phyloP scores from a whole-genome alignment of 176 grass and related monocot genomes.

The Oryza coarctata region DNA sequence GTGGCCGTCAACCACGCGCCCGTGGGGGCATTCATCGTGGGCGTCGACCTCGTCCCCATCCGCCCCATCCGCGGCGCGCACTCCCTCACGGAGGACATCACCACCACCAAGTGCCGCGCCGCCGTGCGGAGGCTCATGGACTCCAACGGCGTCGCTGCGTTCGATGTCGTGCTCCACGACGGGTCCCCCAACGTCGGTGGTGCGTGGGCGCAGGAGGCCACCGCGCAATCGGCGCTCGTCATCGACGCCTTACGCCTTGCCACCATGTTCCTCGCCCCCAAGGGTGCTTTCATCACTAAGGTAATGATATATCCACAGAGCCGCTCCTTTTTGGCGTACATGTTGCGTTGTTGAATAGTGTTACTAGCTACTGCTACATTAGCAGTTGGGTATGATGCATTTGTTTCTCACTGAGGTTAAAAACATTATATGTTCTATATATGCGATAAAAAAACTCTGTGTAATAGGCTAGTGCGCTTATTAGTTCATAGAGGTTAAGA shows the following conservation, averaged over 20 bases:
- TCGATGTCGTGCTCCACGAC: conserved; percentile 89
- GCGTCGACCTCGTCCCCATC: conserved; percentile 83
- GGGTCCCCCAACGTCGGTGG: conserved; percentile 93
- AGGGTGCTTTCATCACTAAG: conserved; percentile 88
- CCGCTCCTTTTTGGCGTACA: not conserved
- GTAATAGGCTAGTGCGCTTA: not conserved
- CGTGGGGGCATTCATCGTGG: conserved; percentile 71
- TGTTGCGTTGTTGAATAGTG: not conserved
- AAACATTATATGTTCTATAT: not conserved
- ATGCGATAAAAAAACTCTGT: not conserved
- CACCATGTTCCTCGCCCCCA: conserved; percentile 80
- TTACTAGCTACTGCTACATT: not conserved
- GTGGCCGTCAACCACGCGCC: conserved; percentile 77
- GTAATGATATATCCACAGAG: conserved; percentile 4
- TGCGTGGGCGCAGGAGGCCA: conserved; percentile 90
- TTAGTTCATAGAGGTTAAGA: not conserved
- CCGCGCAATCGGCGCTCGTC: conserved; percentile 72
- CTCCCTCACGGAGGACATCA: conserved; percentile 87
- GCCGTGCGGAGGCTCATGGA: conserved; percentile 76
- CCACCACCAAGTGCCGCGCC: conserved; percentile 81
- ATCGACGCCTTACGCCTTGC: conserved; percentile 75
- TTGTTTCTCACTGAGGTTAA: not conserved
- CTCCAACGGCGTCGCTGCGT: conserved; percentile 56
- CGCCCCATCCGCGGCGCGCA: conserved; percentile 82
- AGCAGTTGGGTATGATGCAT: not conserved